Percentiles rank a stretch among this genome's conserved stretches.
These are phyloP conservation scores for Sugiyamaella castrensis DNA, from an alignment of 1,139 yeast genomes.

Conservation along the genomic window DNA sequence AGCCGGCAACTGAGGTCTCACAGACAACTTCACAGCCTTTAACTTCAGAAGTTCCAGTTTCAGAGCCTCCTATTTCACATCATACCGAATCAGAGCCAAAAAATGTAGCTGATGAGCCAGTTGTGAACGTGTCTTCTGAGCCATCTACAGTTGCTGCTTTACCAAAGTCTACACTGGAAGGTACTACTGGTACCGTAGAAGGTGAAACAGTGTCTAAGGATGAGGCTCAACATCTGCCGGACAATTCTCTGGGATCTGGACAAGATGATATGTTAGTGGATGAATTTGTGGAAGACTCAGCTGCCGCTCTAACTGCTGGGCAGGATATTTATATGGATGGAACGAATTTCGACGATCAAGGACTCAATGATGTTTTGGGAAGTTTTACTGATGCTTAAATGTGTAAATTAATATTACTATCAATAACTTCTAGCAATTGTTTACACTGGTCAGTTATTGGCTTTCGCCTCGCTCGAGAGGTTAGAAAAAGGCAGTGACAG, in stretches of 20 bases:
- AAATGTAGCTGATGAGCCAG: slow-evolving; percentile 8
- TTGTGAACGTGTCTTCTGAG: not conserved
- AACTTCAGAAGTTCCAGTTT: not conserved
- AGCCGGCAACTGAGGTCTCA: not conserved
- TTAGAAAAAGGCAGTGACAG: too few relatives aligned
- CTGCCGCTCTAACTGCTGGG: slow-evolving; percentile 1
- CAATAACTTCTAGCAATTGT: too few relatives aligned
- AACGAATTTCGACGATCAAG: slow-evolving; percentile 8
- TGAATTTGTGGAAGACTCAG: not conserved
- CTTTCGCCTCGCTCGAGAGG: too few relatives aligned
- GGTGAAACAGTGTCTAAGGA: too few relatives aligned
- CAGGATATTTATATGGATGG: slow-evolving; percentile 17
- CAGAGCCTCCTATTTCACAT: not conserved
- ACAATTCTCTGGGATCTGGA: not conserved
- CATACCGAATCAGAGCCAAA: slow-evolving; percentile 12
- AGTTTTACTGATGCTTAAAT: slow-evolving; percentile 7
- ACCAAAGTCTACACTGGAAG: not conserved
- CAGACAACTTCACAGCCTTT: not conserved
- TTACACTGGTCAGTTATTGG: too few relatives aligned
- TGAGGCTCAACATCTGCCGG: too few relatives aligned
- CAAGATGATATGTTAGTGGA: too few relatives aligned
- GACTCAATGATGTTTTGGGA: slow-evolving; percentile 9
- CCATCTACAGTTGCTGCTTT: not conserved
- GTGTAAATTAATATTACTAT: slow-evolving; percentile 8
- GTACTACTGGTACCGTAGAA: not conserved